Percentiles rank a stretch among this genome's conserved stretches.
Conservation (phyloP, 176 grass and related monocot genomes). For the Oryza meridionalis region DNA sequence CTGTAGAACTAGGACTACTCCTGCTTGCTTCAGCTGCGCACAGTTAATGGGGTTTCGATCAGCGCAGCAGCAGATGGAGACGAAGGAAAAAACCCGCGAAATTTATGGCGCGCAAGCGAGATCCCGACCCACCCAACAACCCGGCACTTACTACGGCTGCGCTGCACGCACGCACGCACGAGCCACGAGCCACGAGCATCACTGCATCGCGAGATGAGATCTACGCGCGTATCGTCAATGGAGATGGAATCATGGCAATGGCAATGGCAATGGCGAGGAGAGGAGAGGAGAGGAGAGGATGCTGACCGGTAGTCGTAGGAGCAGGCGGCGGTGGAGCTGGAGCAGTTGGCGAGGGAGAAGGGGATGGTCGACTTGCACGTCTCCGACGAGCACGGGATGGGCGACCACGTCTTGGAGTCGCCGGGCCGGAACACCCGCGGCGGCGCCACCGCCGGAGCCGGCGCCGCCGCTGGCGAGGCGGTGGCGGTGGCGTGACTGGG, state of each 20-base stretch:
- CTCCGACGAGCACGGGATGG: slow-evolving; percentile 61
- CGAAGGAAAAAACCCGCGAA: background rate
- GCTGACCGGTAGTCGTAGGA: slow-evolving; percentile 76
- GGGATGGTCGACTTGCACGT: slow-evolving; percentile 64
- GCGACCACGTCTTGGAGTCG: slow-evolving; percentile 50
- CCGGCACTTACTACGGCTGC: slow-evolving; percentile 27
- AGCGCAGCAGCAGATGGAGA: background rate
- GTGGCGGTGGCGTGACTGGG: background rate
- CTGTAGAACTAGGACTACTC: background rate
- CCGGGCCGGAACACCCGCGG: slow-evolving; percentile 47
- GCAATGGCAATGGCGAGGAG: slow-evolving; percentile 15
- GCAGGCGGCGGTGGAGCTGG: slow-evolving; percentile 52
- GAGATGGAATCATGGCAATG: background rate
- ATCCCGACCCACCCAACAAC: slow-evolving; percentile 33
- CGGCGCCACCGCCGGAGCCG: background rate
- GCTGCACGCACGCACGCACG: background rate
- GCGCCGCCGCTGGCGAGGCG: background rate
- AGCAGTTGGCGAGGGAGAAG: slow-evolving; percentile 73
- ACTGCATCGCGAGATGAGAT: slow-evolving; percentile 25
- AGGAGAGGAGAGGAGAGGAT: background rate
- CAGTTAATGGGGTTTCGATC: background rate
- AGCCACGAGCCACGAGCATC: background rate
- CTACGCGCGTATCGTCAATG: slow-evolving; percentile 5
- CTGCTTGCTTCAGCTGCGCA: background rate
- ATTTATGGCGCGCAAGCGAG: slow-evolving; percentile 40